Conservation (phyloP, 2,329 filamentous ascomycete genomes). For the Nigrospora oryzae region DNA sequence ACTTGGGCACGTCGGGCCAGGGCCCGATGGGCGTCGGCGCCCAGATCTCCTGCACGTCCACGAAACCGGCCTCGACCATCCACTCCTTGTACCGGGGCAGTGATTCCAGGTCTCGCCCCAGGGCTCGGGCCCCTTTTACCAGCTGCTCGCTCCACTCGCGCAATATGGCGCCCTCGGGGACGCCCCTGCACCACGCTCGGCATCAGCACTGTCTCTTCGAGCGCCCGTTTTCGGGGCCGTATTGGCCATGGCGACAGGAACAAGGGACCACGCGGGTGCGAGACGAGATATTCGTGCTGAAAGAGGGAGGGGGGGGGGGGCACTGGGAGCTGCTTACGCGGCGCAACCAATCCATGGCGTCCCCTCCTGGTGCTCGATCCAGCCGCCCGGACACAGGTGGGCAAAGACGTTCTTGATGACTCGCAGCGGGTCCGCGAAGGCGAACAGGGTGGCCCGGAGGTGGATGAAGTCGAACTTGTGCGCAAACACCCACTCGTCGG, state of each 20-base stretch:
- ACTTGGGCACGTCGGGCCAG: no score
- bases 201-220: no score
- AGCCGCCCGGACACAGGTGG: neutral
- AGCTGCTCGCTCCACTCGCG: slow-evolving; percentile 1
- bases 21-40: no score
- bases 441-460: neutral
- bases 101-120: slow-evolving; percentile 2
- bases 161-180: neutral
- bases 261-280: no score
- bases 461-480: neutral
- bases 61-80: neutral
- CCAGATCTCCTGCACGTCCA: neutral
- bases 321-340: no score
- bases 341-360: no score
- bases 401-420: neutral
- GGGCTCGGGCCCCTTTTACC: neutral
- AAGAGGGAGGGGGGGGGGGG: no score
- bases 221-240: no score
- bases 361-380: neutral
- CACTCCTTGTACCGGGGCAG: slow-evolving; percentile 1
- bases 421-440: neutral
- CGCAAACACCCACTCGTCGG: neutral
- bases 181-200: no score
- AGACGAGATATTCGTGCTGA: no score
- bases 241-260: no score